Percentiles rank a stretch among this genome's conserved stretches.
phyloP scores from a whole-genome alignment of 495 filamentous ascomycete species.

The Neurospora intermedia region DNA sequence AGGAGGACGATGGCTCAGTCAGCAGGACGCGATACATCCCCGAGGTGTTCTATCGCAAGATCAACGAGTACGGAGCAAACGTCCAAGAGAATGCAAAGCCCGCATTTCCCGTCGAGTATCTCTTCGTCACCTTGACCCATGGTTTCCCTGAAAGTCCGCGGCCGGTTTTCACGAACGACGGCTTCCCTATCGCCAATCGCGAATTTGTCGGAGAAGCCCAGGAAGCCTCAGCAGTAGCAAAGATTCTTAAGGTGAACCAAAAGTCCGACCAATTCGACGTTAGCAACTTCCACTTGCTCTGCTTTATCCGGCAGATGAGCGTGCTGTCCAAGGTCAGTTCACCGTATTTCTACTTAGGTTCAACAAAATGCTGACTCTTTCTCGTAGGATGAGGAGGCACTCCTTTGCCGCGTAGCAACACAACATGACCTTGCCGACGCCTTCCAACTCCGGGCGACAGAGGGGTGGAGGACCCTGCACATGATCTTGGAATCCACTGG shows the following conservation, averaged over 20 bases:
- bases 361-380: background rate
- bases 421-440: slow-evolving; percentile 66
- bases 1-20: slow-evolving; percentile 63
- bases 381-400: slow-evolving; percentile 72
- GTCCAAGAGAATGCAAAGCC: slow-evolving; percentile 97
- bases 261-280: slow-evolving; percentile 55
- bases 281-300: slow-evolving; percentile 89
- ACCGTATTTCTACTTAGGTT: background rate
- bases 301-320: slow-evolving; percentile 69
- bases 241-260: slow-evolving; percentile 29
- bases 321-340: slow-evolving; percentile 64
- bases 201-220: slow-evolving; percentile 76
- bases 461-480: slow-evolving; percentile 87
- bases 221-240: slow-evolving; percentile 38
- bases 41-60: slow-evolving; percentile 90
- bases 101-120: slow-evolving; percentile 89
- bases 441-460: slow-evolving; percentile 68
- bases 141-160: slow-evolving; percentile 77
- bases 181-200: slow-evolving; percentile 84
- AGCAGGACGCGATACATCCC: slow-evolving; percentile 83
- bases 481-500: slow-evolving; percentile 89
- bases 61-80: slow-evolving; percentile 93
- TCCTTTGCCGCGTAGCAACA: slow-evolving; percentile 75
- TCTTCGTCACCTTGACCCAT: slow-evolving; percentile 91
- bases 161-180: slow-evolving; percentile 56